A percentile compares a stretch with the other conserved stretches of the same genome.
Conservation (phyloP, 2,329 filamentous ascomycete species). For the Purpureocillium lavendulum region DNA sequence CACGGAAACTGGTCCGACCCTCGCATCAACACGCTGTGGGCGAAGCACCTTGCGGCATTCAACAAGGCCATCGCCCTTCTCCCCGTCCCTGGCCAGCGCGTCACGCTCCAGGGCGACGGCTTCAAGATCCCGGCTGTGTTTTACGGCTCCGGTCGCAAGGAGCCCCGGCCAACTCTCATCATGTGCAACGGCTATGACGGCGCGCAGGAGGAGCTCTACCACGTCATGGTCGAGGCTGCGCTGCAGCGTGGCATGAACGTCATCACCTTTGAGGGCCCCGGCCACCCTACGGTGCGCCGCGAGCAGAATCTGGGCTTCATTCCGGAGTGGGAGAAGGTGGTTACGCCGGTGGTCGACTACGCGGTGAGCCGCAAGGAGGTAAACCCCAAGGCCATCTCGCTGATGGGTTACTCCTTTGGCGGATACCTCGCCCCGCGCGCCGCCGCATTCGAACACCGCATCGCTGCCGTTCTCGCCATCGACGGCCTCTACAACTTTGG, state of each 20-base stretch:
- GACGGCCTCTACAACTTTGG: constrained; percentile 27
- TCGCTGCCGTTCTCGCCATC: constrained; percentile 27
- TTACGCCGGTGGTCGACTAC: constrained; percentile 31
- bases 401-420: constrained; percentile 31
- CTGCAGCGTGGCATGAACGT: constrained; percentile 31
- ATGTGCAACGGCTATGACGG: constrained; percentile 34
- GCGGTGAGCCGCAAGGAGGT: constrained; percentile 17
- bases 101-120: constrained; percentile 19
- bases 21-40: constrained; percentile 28
- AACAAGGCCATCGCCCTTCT: constrained; percentile 27
- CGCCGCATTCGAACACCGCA: constrained; percentile 32
- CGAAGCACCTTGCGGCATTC: constrained; percentile 24
- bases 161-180: constrained; percentile 27
- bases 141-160: constrained; percentile 13
- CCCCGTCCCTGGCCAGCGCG: constrained; percentile 23
- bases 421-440: constrained; percentile 29
- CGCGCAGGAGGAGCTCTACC: constrained; percentile 33
- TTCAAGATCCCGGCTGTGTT: constrained; percentile 28
- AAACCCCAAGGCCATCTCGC: constrained; percentile 19
- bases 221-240: constrained; percentile 22
- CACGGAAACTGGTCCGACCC: constrained; percentile 30
- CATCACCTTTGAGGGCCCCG: constrained; percentile 35
- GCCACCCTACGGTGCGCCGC: constrained; percentile 29
- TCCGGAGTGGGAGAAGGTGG: constrained; percentile 31
- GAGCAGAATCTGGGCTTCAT: constrained; percentile 33